Evolutionary conservation across 305 asterid species (phyloP), one percentile per base, ranked within the genome.

Genomic region (Fraxinus floribunda): DNA sequence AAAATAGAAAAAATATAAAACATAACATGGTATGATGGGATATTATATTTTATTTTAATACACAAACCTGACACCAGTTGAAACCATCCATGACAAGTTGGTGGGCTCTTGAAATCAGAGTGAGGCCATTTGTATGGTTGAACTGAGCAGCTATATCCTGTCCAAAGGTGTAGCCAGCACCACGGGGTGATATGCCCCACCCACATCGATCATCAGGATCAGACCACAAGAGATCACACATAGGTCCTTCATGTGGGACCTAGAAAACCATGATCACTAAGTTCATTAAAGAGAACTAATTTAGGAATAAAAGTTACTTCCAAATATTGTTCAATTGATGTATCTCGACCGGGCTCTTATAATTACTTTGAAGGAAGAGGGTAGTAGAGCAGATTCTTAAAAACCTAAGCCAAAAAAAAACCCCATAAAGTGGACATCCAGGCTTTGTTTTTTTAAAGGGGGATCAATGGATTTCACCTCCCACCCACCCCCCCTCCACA

Each of bases 201-300:
- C 99, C 99, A 44, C 98, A 96, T 38, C 98, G 94, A 60, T 94
- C 98, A 79, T 96, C 98, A 4, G 99, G 98, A 80, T 96, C 99
- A 68, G 99, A 96, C 98, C 99, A 96, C 81, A 96, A 86, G 77
- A 96, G 97, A 84, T 96, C 99, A 73, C 99, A 94, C 99, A 96
- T 96, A 18, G 99, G 98, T 46, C 98, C 98, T 91, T 96, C 99
- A n/a, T 96, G 99, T 20, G 99, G 99, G 30, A 96, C 98, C 99
- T 96, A 83, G 30, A 26, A 81, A 86, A 76, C 81, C 79, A 76
- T 30, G 80, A 81, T 29, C 26, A 83, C 80, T 20, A 84, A 66
- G 68, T 46, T 24, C 55, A 72, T 68, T 29, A 49, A 80, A 10
- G 55, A 83, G 75, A 68, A 68, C 75, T 26, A 86, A 80, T 66